phyloP scores from a whole-genome alignment of 805 yeast species.

The Cyberlindnera maclurae region DNA sequence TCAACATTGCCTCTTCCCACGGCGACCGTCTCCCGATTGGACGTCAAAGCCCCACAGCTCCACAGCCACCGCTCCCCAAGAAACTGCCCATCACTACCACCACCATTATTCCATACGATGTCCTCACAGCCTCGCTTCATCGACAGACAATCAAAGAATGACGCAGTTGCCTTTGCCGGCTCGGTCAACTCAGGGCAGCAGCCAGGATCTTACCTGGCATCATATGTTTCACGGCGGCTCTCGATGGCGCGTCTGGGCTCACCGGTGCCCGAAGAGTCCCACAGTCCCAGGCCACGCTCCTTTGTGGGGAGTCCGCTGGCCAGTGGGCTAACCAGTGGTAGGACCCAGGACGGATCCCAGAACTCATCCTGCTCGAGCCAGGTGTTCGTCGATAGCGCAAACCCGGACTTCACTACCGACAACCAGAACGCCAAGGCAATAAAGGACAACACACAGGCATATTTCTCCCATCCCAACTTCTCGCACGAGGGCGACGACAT shows the following conservation, averaged over 20 bases:
- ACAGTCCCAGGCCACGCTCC: slow-evolving; percentile 6
- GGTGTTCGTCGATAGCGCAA: slow-evolving; percentile 12
- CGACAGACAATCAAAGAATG: too few species aligned
- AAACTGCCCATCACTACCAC: too few species aligned
- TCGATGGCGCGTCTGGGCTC: slow-evolving; percentile 16
- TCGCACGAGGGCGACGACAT: slow-evolving; percentile 23
- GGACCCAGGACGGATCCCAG: neutral
- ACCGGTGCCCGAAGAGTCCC: slow-evolving; percentile 5
- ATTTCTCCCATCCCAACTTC: slow-evolving; percentile 14
- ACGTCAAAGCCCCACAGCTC: too few species aligned
- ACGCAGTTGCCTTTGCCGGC: neutral
- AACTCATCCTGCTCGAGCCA: slow-evolving; percentile 4
- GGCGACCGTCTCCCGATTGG: too few species aligned
- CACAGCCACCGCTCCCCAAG: too few species aligned
- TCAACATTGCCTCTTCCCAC: too few species aligned
- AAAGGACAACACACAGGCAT: slow-evolving; percentile 10
- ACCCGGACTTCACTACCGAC: slow-evolving; percentile 14
- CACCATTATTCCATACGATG: too few species aligned
- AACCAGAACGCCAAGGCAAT: slow-evolving; percentile 8
- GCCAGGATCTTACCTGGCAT: neutral
- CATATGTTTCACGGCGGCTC: slow-evolving; percentile 11
- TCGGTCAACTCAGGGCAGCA: neutral
- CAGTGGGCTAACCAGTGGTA: neutral
- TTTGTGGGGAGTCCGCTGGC: neutral
- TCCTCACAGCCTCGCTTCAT: too few species aligned